These are phyloP conservation scores for Helianthus tuberosus DNA, from an alignment of 129 eudicot genomes.

Conservation along the genomic window DNA sequence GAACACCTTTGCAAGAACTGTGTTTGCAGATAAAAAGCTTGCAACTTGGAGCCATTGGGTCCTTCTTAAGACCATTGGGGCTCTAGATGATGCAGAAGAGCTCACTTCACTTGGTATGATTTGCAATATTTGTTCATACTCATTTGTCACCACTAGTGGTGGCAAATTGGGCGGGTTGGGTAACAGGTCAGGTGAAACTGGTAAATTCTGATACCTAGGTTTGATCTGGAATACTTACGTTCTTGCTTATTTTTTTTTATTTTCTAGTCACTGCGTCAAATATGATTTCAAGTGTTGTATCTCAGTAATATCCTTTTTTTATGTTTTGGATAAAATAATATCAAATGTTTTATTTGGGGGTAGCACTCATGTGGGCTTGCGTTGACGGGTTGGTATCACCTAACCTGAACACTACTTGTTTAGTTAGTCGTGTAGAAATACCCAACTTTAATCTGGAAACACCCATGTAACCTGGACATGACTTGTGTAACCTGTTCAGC, in stretches of 20 bases:
- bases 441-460: too few relatives aligned
- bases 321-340: background rate
- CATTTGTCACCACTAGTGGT: background rate
- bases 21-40: slow-evolving; percentile 92
- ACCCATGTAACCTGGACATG: background rate
- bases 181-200: too few relatives aligned
- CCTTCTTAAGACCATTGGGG: slow-evolving; percentile 92
- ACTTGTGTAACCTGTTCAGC: background rate
- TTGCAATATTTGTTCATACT: background rate
- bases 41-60: slow-evolving; percentile 74
- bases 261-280: background rate
- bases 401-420: too few relatives aligned
- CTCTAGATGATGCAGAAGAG: slow-evolving; percentile 84
- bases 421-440: too few relatives aligned
- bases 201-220: background rate
- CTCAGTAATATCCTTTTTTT: background rate
- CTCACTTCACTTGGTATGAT: slow-evolving; percentile 90
- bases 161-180: background rate
- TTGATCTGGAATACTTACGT: background rate
- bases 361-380: background rate
- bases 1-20: too few relatives aligned
- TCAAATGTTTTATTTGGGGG: background rate
- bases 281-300: background rate
- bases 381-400: background rate
- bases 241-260: background rate